Conservation (phyloP, 2,329 filamentous ascomycete species). For the Beauveria sp. region DNA sequence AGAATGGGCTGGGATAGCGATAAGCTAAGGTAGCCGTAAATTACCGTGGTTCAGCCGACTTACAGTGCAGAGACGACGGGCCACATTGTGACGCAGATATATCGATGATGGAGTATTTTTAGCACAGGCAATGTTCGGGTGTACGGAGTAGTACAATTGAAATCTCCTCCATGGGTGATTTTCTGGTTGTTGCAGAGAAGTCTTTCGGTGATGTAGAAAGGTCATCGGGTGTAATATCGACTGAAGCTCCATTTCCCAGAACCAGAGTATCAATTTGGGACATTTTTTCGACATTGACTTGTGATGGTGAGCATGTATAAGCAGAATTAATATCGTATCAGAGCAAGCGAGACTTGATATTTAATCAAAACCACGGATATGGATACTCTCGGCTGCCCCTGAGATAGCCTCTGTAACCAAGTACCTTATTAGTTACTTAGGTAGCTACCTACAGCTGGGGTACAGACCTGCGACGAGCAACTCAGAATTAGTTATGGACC, state of each 20-base stretch:
- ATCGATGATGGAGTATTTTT: background rate
- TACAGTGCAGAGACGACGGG: background rate
- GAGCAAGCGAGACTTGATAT: too few relatives aligned
- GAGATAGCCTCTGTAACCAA: too few relatives aligned
- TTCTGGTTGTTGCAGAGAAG: background rate
- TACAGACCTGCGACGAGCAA: too few relatives aligned
- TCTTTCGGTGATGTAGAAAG: background rate
- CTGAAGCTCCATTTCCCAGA: background rate
- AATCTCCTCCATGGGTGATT: background rate
- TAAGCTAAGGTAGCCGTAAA: slow-evolving; percentile 2
- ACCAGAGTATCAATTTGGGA: background rate
- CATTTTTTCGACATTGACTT: too few relatives aligned
- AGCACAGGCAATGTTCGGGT: background rate
- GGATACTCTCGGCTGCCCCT: too few relatives aligned
- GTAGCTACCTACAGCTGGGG: too few relatives aligned
- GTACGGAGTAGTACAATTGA: background rate
- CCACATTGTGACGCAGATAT: background rate
- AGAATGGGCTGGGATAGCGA: background rate
- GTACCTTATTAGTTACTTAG: too few relatives aligned
- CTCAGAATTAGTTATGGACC: too few relatives aligned
- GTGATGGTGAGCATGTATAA: too few relatives aligned
- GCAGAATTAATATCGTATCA: too few relatives aligned
- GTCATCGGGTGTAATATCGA: background rate
- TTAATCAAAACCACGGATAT: too few relatives aligned
- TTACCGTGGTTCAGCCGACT: slow-evolving; percentile 8